A percentile compares a stretch with the other conserved stretches of the same genome.
These are phyloP conservation scores for Penicillium frequentans DNA, from an alignment of 2,329 filamentous ascomycete genomes.

Conservation along the genomic window DNA sequence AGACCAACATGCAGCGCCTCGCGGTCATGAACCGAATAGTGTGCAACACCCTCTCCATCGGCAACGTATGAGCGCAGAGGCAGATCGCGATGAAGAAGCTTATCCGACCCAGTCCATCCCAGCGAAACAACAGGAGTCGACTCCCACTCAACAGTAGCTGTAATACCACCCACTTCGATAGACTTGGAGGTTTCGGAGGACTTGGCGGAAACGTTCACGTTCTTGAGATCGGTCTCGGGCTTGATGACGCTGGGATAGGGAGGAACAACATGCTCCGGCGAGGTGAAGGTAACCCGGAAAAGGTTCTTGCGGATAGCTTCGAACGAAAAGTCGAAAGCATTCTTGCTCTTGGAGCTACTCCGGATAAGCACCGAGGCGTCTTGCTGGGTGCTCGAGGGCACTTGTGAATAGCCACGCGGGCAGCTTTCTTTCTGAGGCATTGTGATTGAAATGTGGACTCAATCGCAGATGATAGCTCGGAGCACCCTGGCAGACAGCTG, in stretches of 20 bases:
- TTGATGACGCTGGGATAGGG: conserved; percentile 62
- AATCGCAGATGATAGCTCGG: neutral
- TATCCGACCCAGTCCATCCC: conserved; percentile 50
- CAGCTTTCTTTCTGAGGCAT: conserved; percentile 54
- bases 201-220: conserved; percentile 30
- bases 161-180: conserved; percentile 51
- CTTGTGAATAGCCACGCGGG: conserved; percentile 37
- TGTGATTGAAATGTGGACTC: conserved; percentile 7
- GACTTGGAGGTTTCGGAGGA: conserved; percentile 38
- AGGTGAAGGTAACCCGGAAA: conserved; percentile 68
- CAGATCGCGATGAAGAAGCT: conserved; percentile 62
- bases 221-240: conserved; percentile 41
- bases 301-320: conserved; percentile 62
- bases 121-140: conserved; percentile 60
- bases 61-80: conserved; percentile 65
- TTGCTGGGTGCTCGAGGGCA: conserved; percentile 21
- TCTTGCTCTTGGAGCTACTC: conserved; percentile 39
- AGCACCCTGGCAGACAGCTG: neutral
- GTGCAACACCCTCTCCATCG: conserved; percentile 62
- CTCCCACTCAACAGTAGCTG: conserved; percentile 60
- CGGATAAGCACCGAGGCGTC: conserved; percentile 42
- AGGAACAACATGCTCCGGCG: conserved; percentile 61
- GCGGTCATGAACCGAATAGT: conserved; percentile 64
- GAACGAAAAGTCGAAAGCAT: conserved; percentile 60
- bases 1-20: conserved; percentile 67